Evolutionary conservation across 2,329 filamentous ascomycete species (phyloP).

Genomic region (Colletotrichum godetiae): DNA sequence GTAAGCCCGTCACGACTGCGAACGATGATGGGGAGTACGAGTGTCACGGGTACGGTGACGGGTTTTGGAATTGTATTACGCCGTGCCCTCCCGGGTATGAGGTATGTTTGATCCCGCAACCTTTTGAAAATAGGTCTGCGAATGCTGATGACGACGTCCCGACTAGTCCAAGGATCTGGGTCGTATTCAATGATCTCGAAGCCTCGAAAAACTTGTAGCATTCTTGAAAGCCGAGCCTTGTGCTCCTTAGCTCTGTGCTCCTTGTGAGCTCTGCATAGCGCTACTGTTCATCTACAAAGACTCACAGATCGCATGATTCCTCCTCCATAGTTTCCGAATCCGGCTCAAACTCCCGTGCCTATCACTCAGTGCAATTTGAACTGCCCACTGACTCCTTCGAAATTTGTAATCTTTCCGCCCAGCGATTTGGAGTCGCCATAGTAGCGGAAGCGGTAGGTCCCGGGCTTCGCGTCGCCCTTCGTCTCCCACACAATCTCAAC

Average conservation of each 20-base stretch:
- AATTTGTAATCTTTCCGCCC: slow-evolving; percentile 71
- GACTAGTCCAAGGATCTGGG: background rate
- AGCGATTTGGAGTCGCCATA: slow-evolving; percentile 82
- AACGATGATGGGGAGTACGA: background rate
- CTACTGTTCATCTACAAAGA: background rate
- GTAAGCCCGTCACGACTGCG: background rate
- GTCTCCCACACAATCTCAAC: slow-evolving; percentile 85
- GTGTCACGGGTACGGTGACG: slow-evolving; percentile 1
- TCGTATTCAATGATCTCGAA: background rate
- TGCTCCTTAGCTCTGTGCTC: background rate
- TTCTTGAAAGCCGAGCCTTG: background rate
- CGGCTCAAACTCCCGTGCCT: background rate
- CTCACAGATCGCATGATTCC: background rate
- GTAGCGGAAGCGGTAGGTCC: slow-evolving; percentile 81
- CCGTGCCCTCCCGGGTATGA: slow-evolving; percentile 37
- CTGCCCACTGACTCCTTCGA: slow-evolving; percentile 73
- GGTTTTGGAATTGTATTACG: slow-evolving; percentile 12
- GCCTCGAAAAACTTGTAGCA: background rate
- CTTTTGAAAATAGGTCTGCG: background rate
- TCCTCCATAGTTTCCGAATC: background rate
- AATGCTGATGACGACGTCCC: background rate
- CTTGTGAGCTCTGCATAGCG: background rate
- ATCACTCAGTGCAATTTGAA: slow-evolving; percentile 50
- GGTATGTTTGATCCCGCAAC: background rate
- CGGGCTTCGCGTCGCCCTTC: slow-evolving; percentile 66